These are phyloP conservation scores for Backusella mclennaniae DNA, from an alignment of 192 early-diverging fungal species.

Conservation along the genomic window DNA sequence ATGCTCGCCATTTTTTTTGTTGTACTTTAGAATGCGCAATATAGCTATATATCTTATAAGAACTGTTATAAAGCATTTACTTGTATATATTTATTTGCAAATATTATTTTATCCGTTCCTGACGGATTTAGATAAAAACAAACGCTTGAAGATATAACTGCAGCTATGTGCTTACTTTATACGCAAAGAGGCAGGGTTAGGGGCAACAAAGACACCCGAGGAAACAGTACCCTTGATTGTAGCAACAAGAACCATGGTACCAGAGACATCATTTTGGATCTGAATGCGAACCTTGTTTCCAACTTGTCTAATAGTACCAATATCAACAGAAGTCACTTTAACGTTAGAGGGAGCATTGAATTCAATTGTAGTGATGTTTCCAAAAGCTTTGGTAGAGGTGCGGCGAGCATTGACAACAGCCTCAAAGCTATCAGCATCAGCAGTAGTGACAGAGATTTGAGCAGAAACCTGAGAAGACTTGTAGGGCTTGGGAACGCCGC, in stretches of 20 bases:
- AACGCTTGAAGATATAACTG: not conserved
- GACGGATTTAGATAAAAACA: not conserved
- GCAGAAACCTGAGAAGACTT: conserved; percentile 8
- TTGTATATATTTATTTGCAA: not conserved
- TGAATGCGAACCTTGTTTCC: conserved; percentile 13
- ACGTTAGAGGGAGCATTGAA: conserved; percentile 10
- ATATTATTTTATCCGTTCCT: not conserved
- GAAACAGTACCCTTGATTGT: conserved; percentile 9
- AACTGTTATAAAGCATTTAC: too few species aligned
- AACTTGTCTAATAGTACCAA: conserved; percentile 10
- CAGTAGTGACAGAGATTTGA: conserved; percentile 9
- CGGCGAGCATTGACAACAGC: conserved; percentile 27
- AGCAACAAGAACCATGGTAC: conserved; percentile 19
- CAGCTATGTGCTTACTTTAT: not conserved
- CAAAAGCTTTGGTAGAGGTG: conserved; percentile 3
- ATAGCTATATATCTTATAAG: too few species aligned
- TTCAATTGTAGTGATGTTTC: conserved; percentile 1
- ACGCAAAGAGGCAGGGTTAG: not conserved
- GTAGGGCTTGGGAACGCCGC: conserved; percentile 17
- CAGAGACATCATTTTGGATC: conserved; percentile 3
- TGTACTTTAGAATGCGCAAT: too few species aligned
- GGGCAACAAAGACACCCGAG: conserved; percentile 17
- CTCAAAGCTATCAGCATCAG: not conserved
- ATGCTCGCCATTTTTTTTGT: too few species aligned
- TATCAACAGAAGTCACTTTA: not conserved